Evolutionary conservation across 768 basidiomycete species (phyloP), one percentile per base, ranked within the genome.

Genomic region (Saitozyma sp.): DNA sequence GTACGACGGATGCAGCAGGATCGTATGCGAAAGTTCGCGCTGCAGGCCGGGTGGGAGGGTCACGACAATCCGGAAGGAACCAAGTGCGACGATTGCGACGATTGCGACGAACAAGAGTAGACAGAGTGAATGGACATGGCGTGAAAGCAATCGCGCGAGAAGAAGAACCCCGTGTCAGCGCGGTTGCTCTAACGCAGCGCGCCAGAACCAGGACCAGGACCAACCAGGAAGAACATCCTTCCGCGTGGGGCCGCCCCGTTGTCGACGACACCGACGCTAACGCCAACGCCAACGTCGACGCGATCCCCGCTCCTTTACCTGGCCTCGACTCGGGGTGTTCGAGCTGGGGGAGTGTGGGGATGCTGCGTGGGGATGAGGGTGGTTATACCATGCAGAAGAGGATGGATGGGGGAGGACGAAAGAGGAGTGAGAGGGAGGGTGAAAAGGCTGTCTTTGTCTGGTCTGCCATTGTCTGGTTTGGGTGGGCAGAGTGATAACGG

Each of bases 21-120:
- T 96, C 6, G 93, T 95, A 78, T 98, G 93, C n/a, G 90, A 91
- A 9, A 99, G 85, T 78, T 94, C 90, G 85, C 96, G 95, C 95
- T 98, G 59, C 65, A 29, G 14, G 40, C 14, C 50, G 48, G 9
- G 49, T 42, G n/a, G 50, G 11, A 5, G 50, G 14, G 41, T 17
- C 6, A 55, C 17, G 39, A 5, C 39, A 16, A 45, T 51, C 20
- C 19, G 46, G 56, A 57, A 14, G 42, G 43, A 6, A 2, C 13
- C 45, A 17, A 46, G 45, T 17, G n/a, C n/a, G n/a, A n/a, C n/a
- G n/a, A n/a, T 43, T 52, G 46, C 38, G 54, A 49, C 42, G 49
- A 48, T 52, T 40, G 39, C 37, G 43, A 40, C 51, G 43, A 64
- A 20, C 52, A 41, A 53, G 37, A 46, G 49, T 9, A 48, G 49